These are phyloP conservation scores for Bothriochloa decipiens DNA, from an alignment of 176 grass and related monocot species.

Conservation along the genomic window DNA sequence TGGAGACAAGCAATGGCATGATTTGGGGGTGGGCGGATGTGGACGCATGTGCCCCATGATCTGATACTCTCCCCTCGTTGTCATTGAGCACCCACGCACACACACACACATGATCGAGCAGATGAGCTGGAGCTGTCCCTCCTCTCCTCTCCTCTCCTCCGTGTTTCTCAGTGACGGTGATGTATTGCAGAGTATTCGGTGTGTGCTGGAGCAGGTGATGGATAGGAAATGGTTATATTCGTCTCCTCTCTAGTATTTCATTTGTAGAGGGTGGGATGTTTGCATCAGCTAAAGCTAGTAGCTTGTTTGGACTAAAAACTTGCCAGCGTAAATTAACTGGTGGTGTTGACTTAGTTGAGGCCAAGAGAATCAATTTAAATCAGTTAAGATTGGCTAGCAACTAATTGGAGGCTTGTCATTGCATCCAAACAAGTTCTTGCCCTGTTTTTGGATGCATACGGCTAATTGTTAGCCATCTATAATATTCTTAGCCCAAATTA, in stretches of 20 bases:
- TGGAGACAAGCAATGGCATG: slow-evolving; percentile 52
- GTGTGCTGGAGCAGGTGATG: slow-evolving; percentile 37
- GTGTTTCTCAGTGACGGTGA: slow-evolving; percentile 20
- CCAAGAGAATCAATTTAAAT: too few species aligned
- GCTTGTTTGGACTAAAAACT: too few species aligned
- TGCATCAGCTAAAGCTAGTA: too few species aligned
- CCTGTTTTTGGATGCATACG: too few species aligned
- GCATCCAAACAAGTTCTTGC: too few species aligned
- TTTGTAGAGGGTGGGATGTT: background rate
- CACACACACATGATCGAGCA: slow-evolving; percentile 25
- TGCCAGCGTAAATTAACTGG: too few species aligned
- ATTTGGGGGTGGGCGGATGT: slow-evolving; percentile 31
- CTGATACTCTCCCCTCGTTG: slow-evolving; percentile 44
- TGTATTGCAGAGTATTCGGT: background rate
- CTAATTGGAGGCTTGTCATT: too few species aligned
- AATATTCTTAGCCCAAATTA: too few species aligned
- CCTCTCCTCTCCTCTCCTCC: background rate
- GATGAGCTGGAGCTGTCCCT: slow-evolving; percentile 49
- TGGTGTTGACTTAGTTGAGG: too few species aligned
- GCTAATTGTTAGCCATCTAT: too few species aligned
- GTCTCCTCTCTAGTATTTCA: background rate
- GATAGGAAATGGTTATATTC: background rate
- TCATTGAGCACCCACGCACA: background rate
- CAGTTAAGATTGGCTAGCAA: too few species aligned
- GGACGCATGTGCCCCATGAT: slow-evolving; percentile 49